Evolutionary conservation across 257 asterid species (phyloP).

Genomic region (Solanum peruvianum): DNA sequence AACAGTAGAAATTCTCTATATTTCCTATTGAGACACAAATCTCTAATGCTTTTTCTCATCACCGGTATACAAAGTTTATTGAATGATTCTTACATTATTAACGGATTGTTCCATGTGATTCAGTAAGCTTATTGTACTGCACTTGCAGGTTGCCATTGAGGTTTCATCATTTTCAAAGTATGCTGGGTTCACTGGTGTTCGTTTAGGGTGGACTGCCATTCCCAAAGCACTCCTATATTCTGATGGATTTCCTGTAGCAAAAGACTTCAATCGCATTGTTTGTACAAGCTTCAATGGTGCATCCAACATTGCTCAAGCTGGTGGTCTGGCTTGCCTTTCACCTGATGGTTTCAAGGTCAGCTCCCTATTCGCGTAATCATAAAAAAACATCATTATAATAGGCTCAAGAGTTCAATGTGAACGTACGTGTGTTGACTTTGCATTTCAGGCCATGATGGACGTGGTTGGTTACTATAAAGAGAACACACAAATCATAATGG

Average conservation of each 20-base stretch:
- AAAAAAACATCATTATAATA: neutral
- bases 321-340: slow-evolving; percentile 85
- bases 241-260: slow-evolving; percentile 85
- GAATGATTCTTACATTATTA: neutral
- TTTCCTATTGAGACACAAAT: neutral
- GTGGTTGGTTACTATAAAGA: slow-evolving; percentile 91
- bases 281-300: slow-evolving; percentile 94
- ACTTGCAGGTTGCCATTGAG: slow-evolving; percentile 86
- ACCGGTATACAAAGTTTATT: neutral
- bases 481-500: slow-evolving; percentile 71
- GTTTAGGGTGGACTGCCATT: slow-evolving; percentile 95
- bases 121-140: neutral
- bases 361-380: neutral
- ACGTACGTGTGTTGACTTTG: neutral
- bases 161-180: slow-evolving; percentile 94
- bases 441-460: slow-evolving; percentile 78
- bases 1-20: neutral
- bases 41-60: neutral
- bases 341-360: slow-evolving; percentile 79
- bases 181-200: slow-evolving; percentile 97
- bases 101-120: neutral
- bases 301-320: slow-evolving; percentile 94
- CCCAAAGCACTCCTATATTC: slow-evolving; percentile 76
- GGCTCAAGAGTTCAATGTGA: neutral
- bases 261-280: slow-evolving; percentile 94